phyloP scores from a whole-genome alignment of 75 land plant species.

The Ceratopteris richardii region DNA sequence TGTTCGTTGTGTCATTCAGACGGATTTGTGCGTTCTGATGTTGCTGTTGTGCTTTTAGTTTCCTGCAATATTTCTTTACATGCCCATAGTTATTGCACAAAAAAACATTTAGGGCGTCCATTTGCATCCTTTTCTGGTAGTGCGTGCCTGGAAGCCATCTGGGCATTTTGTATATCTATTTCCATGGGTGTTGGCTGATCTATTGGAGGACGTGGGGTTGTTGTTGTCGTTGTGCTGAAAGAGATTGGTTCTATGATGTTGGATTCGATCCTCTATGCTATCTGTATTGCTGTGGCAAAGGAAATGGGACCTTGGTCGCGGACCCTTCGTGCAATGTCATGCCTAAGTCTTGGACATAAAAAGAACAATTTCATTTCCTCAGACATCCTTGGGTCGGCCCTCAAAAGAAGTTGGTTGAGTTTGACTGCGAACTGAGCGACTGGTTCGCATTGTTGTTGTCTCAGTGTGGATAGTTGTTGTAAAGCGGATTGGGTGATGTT shows the following conservation, averaged over 20 bases:
- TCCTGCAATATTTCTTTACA: neutral
- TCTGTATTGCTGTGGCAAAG: neutral
- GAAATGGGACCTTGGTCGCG: neutral
- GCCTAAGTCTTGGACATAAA: neutral
- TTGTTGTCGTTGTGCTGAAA: neutral
- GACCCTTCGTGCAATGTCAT: neutral
- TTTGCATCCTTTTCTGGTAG: neutral
- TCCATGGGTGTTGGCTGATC: neutral
- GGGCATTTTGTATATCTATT: neutral
- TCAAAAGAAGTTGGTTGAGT: neutral
- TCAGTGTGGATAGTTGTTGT: neutral
- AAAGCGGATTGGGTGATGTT: neutral
- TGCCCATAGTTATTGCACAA: neutral
- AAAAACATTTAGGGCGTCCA: neutral
- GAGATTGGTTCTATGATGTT: no score
- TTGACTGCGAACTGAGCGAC: neutral
- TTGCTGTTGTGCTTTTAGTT: neutral
- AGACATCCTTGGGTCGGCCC: neutral
- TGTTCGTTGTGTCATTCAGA: no score
- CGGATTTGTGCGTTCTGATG: neutral
- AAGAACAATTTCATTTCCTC: conserved; percentile 1
- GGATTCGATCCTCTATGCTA: neutral
- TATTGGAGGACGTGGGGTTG: neutral
- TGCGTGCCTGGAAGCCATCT: neutral
- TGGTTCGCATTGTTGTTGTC: neutral